Base-by-base conservation (phyloP, 148 eudicot species). In the Vaccinium vitisidaea region DNA sequence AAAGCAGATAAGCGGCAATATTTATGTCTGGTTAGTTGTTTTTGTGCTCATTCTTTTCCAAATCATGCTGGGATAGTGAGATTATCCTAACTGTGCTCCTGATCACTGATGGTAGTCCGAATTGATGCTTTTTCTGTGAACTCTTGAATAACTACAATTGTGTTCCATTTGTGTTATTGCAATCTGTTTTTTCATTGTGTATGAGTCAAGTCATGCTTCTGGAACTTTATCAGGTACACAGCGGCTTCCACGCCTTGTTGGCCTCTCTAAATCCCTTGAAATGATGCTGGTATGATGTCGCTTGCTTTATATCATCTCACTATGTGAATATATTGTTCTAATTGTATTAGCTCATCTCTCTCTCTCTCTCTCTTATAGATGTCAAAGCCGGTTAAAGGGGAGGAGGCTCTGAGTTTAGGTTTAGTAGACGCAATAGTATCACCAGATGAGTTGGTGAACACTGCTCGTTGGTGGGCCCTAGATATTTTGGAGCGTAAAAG, bases 161-260 rank as follows among this genome's bases (percentile, higher is more conserved):
- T 4, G 32, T 48, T 48, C 30, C 81, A 53, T 53, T 54, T 15
- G 4, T 80, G 70, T 80, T 50, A 39, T 63, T 23, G 23, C 4
- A 30, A 21, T 15, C 30, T 50, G 50, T 54, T 36, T 18, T 50
- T 55, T 70, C 50, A 48, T 48, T 25, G 69, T 63, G 53, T 65
- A n/a, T 61, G 6, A 4, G 4, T 59, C 10, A 32, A 50, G 30
- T 76, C 55, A 75, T 82, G 82, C 13, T 77, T 27, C 39, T 73
- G 11, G 49, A 39, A 39, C 55, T 86, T 56, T 87, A 79, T 80
- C 90, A 96, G 99, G 99, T 58, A 95, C 99, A 2, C 99, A 97
- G 83, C 93, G 96, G 76, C 98, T 97, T 86, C 99, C 99, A 36
- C 93, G 99, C 25, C 92, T 96, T 75, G 98, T 95, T 77, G 99